Conservation (phyloP, 108 stramenopile genomes). For the Ochromonas danica region DNA sequence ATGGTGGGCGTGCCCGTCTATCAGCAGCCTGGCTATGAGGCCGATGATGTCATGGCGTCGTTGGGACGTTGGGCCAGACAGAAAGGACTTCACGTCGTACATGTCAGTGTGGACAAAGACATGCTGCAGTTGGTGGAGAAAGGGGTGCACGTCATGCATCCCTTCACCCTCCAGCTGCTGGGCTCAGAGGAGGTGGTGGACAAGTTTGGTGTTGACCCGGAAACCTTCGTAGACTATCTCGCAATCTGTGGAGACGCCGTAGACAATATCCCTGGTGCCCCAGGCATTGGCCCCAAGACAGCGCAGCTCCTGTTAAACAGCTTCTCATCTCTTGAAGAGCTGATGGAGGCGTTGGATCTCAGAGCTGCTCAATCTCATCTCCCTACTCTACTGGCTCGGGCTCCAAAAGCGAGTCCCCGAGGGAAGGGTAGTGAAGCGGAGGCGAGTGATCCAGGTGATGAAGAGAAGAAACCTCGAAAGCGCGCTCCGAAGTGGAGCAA, state of each 20-base stretch:
- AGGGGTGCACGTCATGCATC: not conserved
- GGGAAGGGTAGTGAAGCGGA: too few relatives aligned
- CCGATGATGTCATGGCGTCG: slow-evolving; percentile 20
- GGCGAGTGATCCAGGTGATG: too few relatives aligned
- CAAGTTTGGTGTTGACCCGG: not conserved
- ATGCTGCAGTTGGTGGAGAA: not conserved
- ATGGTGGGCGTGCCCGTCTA: not conserved
- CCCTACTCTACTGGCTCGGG: too few relatives aligned
- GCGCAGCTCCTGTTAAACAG: too few relatives aligned
- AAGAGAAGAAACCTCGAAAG: too few relatives aligned
- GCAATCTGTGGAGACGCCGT: not conserved
- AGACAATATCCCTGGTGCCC: not conserved
- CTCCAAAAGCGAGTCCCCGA: too few relatives aligned
- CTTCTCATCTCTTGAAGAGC: too few relatives aligned
- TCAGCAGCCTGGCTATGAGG: not conserved
- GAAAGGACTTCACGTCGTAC: not conserved
- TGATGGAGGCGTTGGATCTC: too few relatives aligned
- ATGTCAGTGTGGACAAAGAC: not conserved
- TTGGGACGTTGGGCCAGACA: not conserved
- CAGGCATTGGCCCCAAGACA: slow-evolving; percentile 1
- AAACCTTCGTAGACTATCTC: not conserved
- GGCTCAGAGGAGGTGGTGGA: not conserved
- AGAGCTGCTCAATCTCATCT: too few relatives aligned
- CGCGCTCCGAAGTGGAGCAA: too few relatives aligned
- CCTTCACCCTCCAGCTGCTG: not conserved